phyloP scores from a whole-genome alignment of 1,284 basidiomycete genomes.

The Cutaneotrichosporon dermatis region DNA sequence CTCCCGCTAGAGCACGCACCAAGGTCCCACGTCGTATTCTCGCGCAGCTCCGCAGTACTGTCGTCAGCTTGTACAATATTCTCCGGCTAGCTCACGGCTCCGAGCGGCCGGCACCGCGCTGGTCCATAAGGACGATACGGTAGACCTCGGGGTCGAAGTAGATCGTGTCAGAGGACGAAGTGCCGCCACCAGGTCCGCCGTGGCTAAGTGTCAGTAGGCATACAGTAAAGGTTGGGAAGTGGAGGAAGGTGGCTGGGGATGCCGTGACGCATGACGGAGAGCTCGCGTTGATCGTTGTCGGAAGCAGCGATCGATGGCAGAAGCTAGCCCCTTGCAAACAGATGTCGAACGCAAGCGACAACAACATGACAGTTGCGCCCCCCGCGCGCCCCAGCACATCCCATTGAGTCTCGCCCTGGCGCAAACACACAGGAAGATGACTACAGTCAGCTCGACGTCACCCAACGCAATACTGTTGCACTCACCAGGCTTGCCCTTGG shows the following conservation, averaged over 20 bases:
- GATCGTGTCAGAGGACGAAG: conserved; percentile 57
- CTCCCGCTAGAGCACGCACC: background rate
- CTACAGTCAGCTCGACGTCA: conserved; percentile 45
- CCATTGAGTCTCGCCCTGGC: too few species aligned
- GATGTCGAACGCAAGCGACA: too few species aligned
- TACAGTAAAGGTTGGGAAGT: too few species aligned
- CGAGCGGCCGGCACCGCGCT: conserved; percentile 77
- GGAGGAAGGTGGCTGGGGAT: too few species aligned
- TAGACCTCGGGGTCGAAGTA: conserved; percentile 82
- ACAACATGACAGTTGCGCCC: too few species aligned
- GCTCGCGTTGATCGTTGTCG: too few species aligned
- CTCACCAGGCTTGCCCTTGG: conserved; percentile 56
- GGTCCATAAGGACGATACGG: conserved; percentile 65
- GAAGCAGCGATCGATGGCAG: background rate
- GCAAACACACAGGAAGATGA: conserved; percentile 60
- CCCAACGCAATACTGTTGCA: background rate
- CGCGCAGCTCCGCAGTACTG: conserved; percentile 67
- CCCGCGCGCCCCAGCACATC: too few species aligned
- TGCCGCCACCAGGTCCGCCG: conserved; percentile 36
- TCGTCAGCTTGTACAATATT: background rate
- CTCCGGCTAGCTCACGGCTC: conserved; percentile 57
- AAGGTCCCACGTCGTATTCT: conserved; percentile 93
- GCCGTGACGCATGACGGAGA: too few species aligned
- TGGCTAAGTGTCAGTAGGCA: conserved; percentile 9
- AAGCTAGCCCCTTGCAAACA: too few species aligned